A percentile compares a stretch with the other conserved stretches of the same genome.
Conservation (phyloP, 768 basidiomycete genomes). For the Pleurotus platypus region DNA sequence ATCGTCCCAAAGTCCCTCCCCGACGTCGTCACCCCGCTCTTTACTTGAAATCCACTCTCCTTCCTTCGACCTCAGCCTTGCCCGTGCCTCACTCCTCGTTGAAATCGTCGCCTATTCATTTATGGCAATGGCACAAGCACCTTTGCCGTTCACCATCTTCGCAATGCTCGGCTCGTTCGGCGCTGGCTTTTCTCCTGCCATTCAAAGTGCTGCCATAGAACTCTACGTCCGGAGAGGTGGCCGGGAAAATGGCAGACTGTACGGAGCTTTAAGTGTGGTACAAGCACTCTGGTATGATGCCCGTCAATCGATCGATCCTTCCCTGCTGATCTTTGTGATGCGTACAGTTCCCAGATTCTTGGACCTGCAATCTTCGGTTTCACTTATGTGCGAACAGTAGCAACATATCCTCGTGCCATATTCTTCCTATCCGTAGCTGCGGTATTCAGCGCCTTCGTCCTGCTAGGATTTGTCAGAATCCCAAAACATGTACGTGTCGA, state of each 20-base stretch:
- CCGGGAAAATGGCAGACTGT: conserved; percentile 68
- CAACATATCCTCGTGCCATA: conserved; percentile 62
- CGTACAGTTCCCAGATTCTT: conserved; percentile 56
- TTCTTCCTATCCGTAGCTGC: conserved; percentile 53
- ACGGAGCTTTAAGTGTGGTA: conserved; percentile 76
- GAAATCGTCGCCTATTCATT: conserved; percentile 49
- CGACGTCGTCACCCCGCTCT: neutral
- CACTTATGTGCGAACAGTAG: conserved; percentile 69
- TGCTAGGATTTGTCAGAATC: conserved; percentile 47
- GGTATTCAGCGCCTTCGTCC: conserved; percentile 36
- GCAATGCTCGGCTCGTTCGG: conserved; percentile 55
- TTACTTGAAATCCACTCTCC: conserved; percentile 29
- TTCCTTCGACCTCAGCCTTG: conserved; percentile 66
- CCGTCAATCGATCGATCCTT: neutral
- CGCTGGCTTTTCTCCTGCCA: conserved; percentile 59
- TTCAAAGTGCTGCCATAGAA: conserved; percentile 70
- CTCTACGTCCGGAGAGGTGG: conserved; percentile 54
- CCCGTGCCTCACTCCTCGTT: conserved; percentile 56
- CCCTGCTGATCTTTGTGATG: neutral
- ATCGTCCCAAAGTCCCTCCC: conserved; percentile 8
- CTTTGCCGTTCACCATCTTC: conserved; percentile 47
- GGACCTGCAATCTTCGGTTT: conserved; percentile 73
- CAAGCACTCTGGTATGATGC: conserved; percentile 56
- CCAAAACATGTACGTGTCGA: conserved; percentile 10
- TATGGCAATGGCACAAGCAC: conserved; percentile 44